phyloP scores from a whole-genome alignment of 352 stramenopile species.

The Pythium biforme region DNA sequence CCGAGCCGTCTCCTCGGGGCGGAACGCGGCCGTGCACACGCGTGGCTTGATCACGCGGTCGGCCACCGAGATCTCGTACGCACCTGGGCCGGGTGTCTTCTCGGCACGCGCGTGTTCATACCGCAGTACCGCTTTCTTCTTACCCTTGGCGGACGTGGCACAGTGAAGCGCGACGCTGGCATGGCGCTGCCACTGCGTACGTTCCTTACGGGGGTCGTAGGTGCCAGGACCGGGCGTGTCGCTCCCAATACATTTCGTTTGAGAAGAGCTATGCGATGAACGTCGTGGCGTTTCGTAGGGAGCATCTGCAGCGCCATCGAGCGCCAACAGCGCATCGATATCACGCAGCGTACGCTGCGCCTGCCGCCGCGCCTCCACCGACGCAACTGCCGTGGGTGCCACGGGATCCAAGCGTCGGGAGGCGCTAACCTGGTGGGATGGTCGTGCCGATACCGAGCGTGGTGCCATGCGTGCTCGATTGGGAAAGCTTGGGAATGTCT shows the following conservation, averaged over 20 bases:
- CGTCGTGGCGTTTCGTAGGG: neutral
- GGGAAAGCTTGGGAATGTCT: no score
- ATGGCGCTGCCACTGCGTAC: conserved; percentile 11
- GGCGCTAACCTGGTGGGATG: neutral
- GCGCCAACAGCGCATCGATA: conserved; percentile 10
- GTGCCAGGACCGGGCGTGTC: conserved; percentile 1
- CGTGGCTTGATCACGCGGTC: conserved; percentile 18
- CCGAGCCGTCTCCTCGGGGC: neutral
- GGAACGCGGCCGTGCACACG: neutral
- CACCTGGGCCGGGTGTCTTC: conserved; percentile 14
- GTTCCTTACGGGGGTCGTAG: conserved; percentile 18
- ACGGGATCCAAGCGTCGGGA: conserved; percentile 16
- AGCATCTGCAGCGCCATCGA: neutral
- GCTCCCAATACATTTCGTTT: no score
- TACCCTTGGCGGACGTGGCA: neutral
- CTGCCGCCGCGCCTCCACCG: conserved; percentile 5
- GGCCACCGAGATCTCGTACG: conserved; percentile 1
- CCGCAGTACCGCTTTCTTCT: conserved; percentile 7
- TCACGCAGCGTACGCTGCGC: conserved; percentile 6
- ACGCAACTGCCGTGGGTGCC: conserved; percentile 4
- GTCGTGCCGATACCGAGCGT: neutral
- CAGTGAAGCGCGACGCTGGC: conserved; percentile 5
- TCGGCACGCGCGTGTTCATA: neutral
- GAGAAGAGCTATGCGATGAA: no score
- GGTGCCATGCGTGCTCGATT: neutral